phyloP scores from a whole-genome alignment of 2,329 filamentous ascomycete species.

The Venturia oleaginea region DNA sequence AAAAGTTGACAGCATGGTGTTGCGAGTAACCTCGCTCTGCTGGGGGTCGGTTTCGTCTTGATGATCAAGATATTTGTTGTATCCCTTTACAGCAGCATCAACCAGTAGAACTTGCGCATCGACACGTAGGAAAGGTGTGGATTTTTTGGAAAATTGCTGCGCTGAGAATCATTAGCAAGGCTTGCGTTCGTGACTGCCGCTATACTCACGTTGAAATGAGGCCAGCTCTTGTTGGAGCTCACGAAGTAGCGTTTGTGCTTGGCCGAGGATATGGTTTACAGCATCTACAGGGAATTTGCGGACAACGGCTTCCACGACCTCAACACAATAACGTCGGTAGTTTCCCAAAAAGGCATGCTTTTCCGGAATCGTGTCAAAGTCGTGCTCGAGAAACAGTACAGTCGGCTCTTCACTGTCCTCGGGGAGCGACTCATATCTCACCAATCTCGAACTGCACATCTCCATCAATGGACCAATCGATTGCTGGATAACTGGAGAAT shows the following conservation, averaged over 20 bases:
- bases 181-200: background rate
- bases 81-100: slow-evolving; percentile 81
- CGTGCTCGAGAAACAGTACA: slow-evolving; percentile 75
- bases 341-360: slow-evolving; percentile 92
- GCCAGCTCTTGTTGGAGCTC: slow-evolving; percentile 65
- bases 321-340: slow-evolving; percentile 81
- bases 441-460: slow-evolving; percentile 70
- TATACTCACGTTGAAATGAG: slow-evolving; percentile 51
- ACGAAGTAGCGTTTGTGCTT: slow-evolving; percentile 64
- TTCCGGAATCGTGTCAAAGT: slow-evolving; percentile 91
- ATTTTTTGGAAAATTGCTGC: slow-evolving; percentile 47
- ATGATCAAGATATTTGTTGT: slow-evolving; percentile 63
- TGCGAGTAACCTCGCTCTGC: slow-evolving; percentile 47
- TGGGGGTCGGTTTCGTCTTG: slow-evolving; percentile 47
- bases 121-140: slow-evolving; percentile 63
- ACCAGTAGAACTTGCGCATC: slow-evolving; percentile 88
- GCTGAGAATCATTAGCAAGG: background rate
- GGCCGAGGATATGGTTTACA: slow-evolving; percentile 74
- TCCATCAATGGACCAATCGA: slow-evolving; percentile 71
- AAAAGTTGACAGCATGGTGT: slow-evolving; percentile 52
- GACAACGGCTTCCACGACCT: slow-evolving; percentile 80
- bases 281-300: slow-evolving; percentile 75
- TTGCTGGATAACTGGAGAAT: slow-evolving; percentile 48
- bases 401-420: slow-evolving; percentile 74
- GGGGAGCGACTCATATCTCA: slow-evolving; percentile 80